phyloP scores from a whole-genome alignment of 1,139 yeast species.

The Debaryomyces psychrophilus region DNA sequence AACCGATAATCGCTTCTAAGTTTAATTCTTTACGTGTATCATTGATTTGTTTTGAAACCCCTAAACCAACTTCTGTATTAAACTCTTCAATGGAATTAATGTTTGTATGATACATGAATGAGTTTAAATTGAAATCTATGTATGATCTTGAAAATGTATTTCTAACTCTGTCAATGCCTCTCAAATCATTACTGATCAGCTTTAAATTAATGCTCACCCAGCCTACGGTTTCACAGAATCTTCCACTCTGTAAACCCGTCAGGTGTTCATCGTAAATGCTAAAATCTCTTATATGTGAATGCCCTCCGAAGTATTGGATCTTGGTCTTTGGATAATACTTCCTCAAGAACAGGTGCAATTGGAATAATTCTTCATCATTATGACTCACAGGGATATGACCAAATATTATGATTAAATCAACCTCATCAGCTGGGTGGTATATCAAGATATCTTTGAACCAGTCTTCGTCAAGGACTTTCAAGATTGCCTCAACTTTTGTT shows the following conservation, averaged over 20 bases:
- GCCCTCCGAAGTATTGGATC: conserved; percentile 93
- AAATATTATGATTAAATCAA: conserved; percentile 70
- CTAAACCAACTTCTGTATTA: conserved; percentile 55
- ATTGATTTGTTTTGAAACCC: conserved; percentile 49
- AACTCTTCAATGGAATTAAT: conserved; percentile 28
- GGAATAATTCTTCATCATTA: conserved; percentile 57
- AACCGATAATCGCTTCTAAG: conserved; percentile 62
- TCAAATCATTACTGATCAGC: conserved; percentile 9
- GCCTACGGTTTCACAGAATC: conserved; percentile 92
- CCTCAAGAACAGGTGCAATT: conserved; percentile 59
- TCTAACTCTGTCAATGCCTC: conserved; percentile 13
- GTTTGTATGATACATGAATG: conserved; percentile 67
- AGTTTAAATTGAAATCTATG: conserved; percentile 75
- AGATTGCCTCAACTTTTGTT: conserved; percentile 67
- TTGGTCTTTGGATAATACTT: conserved; percentile 58
- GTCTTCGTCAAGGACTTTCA: conserved; percentile 52
- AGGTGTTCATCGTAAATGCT: conserved; percentile 65
- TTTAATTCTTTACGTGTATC: conserved; percentile 51
- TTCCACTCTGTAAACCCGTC: conserved; percentile 84
- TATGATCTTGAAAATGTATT: conserved; percentile 59
- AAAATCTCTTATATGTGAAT: conserved; percentile 89
- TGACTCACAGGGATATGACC: conserved; percentile 82
- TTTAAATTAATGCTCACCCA: conserved; percentile 63
- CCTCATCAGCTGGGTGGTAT: conserved; percentile 40
- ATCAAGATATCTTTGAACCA: conserved; percentile 67